Evolutionary conservation across 352 stramenopile species (phyloP).

Genomic region (Phytophthora aleatoria): DNA sequence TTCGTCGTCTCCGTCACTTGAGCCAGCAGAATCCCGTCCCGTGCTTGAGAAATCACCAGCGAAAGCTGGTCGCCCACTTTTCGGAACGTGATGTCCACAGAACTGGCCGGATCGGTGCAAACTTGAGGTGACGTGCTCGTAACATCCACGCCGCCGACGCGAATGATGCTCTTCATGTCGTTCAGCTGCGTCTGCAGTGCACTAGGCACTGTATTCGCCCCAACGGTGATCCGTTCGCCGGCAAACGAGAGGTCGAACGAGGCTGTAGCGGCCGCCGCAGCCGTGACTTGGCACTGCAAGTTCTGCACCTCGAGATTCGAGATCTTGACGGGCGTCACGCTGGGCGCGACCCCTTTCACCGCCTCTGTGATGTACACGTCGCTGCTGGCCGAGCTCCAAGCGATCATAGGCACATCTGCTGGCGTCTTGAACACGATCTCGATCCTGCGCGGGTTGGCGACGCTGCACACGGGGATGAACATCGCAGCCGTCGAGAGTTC

Average conservation of each 20-base stretch:
- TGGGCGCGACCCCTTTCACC: conserved; percentile 49
- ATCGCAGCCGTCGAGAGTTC: conserved; percentile 29
- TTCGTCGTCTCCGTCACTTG: conserved; percentile 61
- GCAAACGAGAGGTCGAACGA: conserved; percentile 67
- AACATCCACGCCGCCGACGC: conserved; percentile 57
- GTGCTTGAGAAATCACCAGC: conserved; percentile 42
- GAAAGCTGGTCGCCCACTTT: conserved; percentile 50
- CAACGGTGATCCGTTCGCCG: conserved; percentile 38
- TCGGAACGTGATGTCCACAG: conserved; percentile 54
- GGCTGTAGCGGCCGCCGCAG: conserved; percentile 23
- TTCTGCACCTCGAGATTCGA: conserved; percentile 66
- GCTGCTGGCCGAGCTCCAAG: conserved; percentile 59
- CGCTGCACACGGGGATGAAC: conserved; percentile 69
- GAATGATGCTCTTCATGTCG: conserved; percentile 38
- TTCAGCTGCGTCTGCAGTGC: conserved; percentile 64
- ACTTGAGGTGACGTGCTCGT: conserved; percentile 41
- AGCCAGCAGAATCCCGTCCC: conserved; percentile 59
- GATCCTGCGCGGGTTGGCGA: conserved; percentile 40
- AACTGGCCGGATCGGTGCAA: conserved; percentile 31
- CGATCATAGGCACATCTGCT: conserved; percentile 48
- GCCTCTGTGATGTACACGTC: conserved; percentile 67
- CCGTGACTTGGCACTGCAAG: conserved; percentile 54
- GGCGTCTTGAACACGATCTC: conserved; percentile 74
- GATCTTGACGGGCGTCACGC: conserved; percentile 45
- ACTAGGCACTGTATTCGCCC: conserved; percentile 35